phyloP scores from a whole-genome alignment of 176 grass and related monocot genomes.

The Hordeum marinum region DNA sequence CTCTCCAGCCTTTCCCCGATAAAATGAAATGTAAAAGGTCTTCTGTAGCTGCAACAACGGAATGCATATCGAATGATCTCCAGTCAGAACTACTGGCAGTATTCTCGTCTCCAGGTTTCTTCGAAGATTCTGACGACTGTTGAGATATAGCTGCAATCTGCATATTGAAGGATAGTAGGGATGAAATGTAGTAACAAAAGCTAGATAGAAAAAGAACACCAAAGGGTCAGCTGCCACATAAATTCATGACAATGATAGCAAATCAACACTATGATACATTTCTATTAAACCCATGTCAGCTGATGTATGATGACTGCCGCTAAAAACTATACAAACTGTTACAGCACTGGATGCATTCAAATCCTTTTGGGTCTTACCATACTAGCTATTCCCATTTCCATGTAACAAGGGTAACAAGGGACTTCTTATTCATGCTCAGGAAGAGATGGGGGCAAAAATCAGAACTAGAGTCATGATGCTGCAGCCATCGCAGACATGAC shows the following conservation, averaged over 20 bases:
- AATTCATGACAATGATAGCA: neutral
- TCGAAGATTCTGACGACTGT: slow-evolving; percentile 59
- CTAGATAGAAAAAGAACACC: neutral
- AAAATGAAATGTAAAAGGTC: slow-evolving; percentile 86
- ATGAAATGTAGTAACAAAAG: neutral
- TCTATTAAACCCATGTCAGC: neutral
- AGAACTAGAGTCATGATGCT: neutral
- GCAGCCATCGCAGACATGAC: neutral
- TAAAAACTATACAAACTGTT: neutral
- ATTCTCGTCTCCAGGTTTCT: slow-evolving; percentile 35
- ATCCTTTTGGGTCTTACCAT: neutral
- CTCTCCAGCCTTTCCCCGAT: slow-evolving; percentile 88
- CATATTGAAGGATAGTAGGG: slow-evolving; percentile 9
- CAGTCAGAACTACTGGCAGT: slow-evolving; percentile 28
- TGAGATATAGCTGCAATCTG: slow-evolving; percentile 89
- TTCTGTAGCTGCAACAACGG: slow-evolving; percentile 89
- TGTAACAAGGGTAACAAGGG: neutral
- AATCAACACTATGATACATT: neutral
- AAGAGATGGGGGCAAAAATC: neutral
- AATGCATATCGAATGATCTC: slow-evolving; percentile 93
- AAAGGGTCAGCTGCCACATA: neutral
- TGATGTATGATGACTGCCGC: neutral
- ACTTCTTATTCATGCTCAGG: neutral
- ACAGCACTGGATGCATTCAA: neutral
- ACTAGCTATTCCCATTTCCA: neutral